These are phyloP conservation scores for Plasmodium fragile DNA, from an alignment of 169 alveolate species.

Conservation along the genomic window DNA sequence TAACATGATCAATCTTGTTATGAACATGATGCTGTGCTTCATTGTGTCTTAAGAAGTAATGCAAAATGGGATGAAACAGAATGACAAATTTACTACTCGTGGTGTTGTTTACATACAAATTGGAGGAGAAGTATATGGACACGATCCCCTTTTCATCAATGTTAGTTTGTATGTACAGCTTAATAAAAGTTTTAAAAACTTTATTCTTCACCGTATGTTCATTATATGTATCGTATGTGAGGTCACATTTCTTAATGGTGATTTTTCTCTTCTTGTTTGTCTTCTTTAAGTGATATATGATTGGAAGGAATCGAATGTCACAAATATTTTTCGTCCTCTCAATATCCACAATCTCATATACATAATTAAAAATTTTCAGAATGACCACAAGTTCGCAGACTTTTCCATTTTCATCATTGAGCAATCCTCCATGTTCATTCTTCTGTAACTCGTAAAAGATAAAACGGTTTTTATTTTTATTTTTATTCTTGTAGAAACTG, in stretches of 20 bases:
- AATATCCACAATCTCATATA: conserved; percentile 42
- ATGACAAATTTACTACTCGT: conserved; percentile 39
- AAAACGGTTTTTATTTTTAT: conserved; percentile 30
- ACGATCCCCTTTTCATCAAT: conserved; percentile 64
- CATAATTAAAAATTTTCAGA: conserved; percentile 36
- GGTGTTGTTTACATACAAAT: conserved; percentile 27
- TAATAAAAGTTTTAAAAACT: conserved; percentile 50
- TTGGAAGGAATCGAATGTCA: conserved; percentile 54
- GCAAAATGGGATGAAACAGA: conserved; percentile 31
- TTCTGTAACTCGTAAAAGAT: conserved; percentile 28
- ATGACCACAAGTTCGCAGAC: conserved; percentile 53
- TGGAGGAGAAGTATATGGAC: conserved; percentile 52
- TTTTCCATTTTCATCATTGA: conserved; percentile 62
- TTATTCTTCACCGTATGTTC: conserved; percentile 42
- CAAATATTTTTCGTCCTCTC: conserved; percentile 56
- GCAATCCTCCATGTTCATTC: conserved; percentile 57
- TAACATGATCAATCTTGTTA: neutral
- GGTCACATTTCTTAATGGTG: conserved; percentile 41
- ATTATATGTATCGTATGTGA: conserved; percentile 37
- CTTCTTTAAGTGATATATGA: conserved; percentile 39
- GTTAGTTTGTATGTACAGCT: conserved; percentile 53
- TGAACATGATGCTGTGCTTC: neutral
- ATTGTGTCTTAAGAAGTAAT: conserved; percentile 18
- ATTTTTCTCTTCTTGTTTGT: conserved; percentile 37
- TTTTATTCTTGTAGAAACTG: neutral